Base-by-base conservation (phyloP, 306 rosid genomes). In the Dalbergia oliveri region DNA sequence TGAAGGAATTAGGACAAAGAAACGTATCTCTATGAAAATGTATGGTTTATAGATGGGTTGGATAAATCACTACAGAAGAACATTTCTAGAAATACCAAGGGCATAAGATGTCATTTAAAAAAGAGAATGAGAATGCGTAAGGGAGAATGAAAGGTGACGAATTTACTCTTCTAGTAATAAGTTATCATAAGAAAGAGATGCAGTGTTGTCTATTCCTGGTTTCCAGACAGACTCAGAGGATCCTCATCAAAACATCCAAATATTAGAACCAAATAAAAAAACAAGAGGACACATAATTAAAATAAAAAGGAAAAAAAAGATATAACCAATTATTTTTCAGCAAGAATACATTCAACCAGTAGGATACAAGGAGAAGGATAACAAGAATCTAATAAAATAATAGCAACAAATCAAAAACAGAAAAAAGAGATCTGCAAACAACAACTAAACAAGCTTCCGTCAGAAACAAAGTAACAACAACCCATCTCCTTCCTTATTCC, bases 321-420 rank as follows among this genome's bases (percentile, higher is more conserved):
- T 37, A 15, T 2, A 9, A 18, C 2, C 12, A 47, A 16, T 45
- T 47, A 51, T 34, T 31, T 31, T 62, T 53, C 13, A 54, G 7
- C 13, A 62, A 19, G 45, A 64, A 54, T 62, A 41, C 11, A 12
- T 37, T 23, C 68, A 79, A 58, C 73, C 13, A 31, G 69, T 5
- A 59, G 76, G 50, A 59, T 21, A 49, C 44, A 57, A 72, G 51
- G 13, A 69, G 18, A 10, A 10, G 6, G 33, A 23, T 23, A 5
- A 37, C 19, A 50, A 72, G 44, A 74, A 60, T 53, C 31, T 1
- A 79, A 49, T 80, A 69, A 76, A 80, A 41, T 57, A 67, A 62
- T 23, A 76, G 35, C 8, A 37, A 64, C 0, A 16, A 80, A 65
- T 39, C 6, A 70, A 56, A 47, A n/a, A 4, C 13, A 54, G 13